A percentile compares a stretch with the other conserved stretches of the same genome.
These are phyloP conservation scores for Zychaea mexicana DNA, from an alignment of 371 early-diverging fungal genomes.

Conservation along the genomic window DNA sequence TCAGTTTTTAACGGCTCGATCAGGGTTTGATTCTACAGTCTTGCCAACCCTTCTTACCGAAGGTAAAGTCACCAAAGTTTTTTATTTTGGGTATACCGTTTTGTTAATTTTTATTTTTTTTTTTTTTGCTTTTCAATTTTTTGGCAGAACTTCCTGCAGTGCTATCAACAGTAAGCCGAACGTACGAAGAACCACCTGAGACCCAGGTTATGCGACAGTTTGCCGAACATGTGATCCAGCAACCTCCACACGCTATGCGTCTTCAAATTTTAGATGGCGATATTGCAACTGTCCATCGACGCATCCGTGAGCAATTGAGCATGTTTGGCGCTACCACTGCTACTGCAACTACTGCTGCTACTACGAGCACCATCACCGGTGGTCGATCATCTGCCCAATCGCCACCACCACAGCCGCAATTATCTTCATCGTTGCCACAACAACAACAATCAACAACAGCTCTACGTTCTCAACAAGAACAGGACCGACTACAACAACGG, in stretches of 20 bases:
- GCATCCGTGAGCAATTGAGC: constrained; percentile 36
- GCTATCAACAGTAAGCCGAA: constrained; percentile 19
- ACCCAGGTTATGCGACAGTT: constrained; percentile 14
- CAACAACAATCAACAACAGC: too few species aligned
- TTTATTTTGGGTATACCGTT: neutral
- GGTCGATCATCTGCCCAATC: neutral
- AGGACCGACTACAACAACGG: too few species aligned
- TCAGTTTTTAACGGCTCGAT: constrained; percentile 37
- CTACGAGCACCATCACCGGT: too few species aligned
- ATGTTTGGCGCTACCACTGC: constrained; percentile 14
- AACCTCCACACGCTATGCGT: constrained; percentile 36
- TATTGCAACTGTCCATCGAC: constrained; percentile 36
- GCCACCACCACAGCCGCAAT: too few species aligned
- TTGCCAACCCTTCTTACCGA: constrained; percentile 33
- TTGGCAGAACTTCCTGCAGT: constrained; percentile 33
- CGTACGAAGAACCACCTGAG: constrained; percentile 4
- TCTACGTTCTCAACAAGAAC: too few species aligned
- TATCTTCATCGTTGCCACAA: too few species aligned
- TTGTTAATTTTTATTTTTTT: neutral
- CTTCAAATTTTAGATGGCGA: constrained; percentile 28
- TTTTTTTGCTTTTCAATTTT: neutral
- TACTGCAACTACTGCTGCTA: neutral
- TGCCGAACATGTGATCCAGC: constrained; percentile 31
- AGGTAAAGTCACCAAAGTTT: constrained; percentile 16
- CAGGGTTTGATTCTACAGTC: constrained; percentile 19